Base-by-base conservation (phyloP, 2,329 filamentous ascomycete genomes). In the Botrytis deweyae region DNA sequence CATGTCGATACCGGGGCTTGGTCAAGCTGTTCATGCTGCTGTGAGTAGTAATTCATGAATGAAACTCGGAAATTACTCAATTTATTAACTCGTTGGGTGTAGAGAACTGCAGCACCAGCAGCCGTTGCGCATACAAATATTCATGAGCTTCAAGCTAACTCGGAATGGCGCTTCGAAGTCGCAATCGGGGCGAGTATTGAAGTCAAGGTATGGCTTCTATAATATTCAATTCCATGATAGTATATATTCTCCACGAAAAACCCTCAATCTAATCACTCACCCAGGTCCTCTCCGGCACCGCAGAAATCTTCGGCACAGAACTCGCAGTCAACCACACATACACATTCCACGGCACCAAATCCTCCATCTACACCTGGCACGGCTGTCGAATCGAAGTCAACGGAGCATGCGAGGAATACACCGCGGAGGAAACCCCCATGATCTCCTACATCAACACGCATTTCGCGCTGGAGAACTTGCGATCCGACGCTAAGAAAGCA, bases 251-350 rank as follows among this genome's bases (percentile, higher is more conserved):
- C 36, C 29, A 69, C 18, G 20, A 33, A 78, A 82, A 44, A 74
- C 12, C 12, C 49, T 25, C 8, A 16, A 62, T 36, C 68, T 63
- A 9, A 70, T n/a, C 20, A 36, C 87, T 69, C 82, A 82, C 58
- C 2, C n/a, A 94, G 85, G 86, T 98, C 40, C 84, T 93, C 73
- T 89, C 88, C 49, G 96, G 96, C 75, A 94, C 91, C 1, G 96
- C 95, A 67, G 96, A 99, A 83, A 90, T 97, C 80, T 97, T 98
- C 81, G 96, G 96, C 81, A 95, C 95, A 72, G 96, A 99, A 84
- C 91, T 99, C 62, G 94, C 94, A 18, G 87, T 89, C 16, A 92
- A 92, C 73, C 92, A 92, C 70, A 87, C 89, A 16, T 98, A 98
- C 84, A 91, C 87, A 46, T 95, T 99, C 83, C 88, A 88, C 64